Conservation (phyloP, 169 alveolate genomes). For the Plasmodium gonderi region DNA sequence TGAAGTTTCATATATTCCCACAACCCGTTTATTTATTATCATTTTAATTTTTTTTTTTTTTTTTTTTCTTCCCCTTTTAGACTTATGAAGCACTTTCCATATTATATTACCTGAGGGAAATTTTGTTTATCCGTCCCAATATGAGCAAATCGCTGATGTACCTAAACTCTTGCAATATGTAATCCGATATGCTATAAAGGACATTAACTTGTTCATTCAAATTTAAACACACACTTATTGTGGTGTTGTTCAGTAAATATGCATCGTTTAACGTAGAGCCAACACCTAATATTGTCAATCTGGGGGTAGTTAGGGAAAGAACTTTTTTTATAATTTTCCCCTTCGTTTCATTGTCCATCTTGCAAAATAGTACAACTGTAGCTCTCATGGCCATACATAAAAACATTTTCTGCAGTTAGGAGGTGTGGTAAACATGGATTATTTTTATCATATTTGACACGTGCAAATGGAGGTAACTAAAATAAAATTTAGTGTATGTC, state of each 20-base stretch:
- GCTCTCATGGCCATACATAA: slow-evolving; percentile 69
- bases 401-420: slow-evolving; percentile 32
- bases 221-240: slow-evolving; percentile 72
- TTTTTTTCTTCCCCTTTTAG: neutral
- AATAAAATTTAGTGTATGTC: too few relatives aligned
- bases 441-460: neutral
- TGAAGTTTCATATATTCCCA: too few relatives aligned
- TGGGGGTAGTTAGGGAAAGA: slow-evolving; percentile 24
- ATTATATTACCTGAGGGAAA: slow-evolving; percentile 52
- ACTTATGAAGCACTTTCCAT: neutral
- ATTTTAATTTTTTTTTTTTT: too few relatives aligned
- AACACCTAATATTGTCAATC: slow-evolving; percentile 55
- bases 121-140: slow-evolving; percentile 61
- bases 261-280: slow-evolving; percentile 68
- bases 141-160: slow-evolving; percentile 46
- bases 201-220: slow-evolving; percentile 40
- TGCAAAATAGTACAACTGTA: slow-evolving; percentile 61
- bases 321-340: slow-evolving; percentile 57
- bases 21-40: too few relatives aligned
- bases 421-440: neutral
- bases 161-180: slow-evolving; percentile 61
- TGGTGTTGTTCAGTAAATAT: slow-evolving; percentile 38
- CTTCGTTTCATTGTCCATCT: slow-evolving; percentile 53
- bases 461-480: neutral
- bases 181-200: slow-evolving; percentile 67